These are phyloP conservation scores for Zygosaccharomyces pseudorouxii DNA, from an alignment of 805 yeast genomes.

Conservation along the genomic window DNA sequence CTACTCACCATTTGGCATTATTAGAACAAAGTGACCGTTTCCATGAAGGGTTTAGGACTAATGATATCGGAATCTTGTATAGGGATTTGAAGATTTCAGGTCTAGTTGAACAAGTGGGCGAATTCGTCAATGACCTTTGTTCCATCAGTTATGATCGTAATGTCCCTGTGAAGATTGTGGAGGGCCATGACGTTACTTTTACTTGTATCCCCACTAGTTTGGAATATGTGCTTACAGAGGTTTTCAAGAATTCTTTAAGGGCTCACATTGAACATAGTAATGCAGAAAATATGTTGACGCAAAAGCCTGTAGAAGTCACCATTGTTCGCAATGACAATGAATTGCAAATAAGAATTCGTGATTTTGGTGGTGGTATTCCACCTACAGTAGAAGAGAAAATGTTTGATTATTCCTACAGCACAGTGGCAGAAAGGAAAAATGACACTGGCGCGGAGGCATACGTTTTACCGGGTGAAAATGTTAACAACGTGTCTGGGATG, in stretches of 20 bases:
- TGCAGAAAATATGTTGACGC: slow-evolving; percentile 18
- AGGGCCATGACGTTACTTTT: slow-evolving; percentile 53
- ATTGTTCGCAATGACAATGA: slow-evolving; percentile 35
- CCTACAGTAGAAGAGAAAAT: slow-evolving; percentile 60
- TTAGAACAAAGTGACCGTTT: slow-evolving; percentile 36
- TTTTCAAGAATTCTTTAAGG: slow-evolving; percentile 79
- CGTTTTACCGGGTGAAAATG: slow-evolving; percentile 67
- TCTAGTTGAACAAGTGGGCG: slow-evolving; percentile 59
- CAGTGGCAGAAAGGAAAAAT: slow-evolving; percentile 49
- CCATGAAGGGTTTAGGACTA: slow-evolving; percentile 29
- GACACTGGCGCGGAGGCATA: slow-evolving; percentile 48
- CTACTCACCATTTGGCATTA: slow-evolving; percentile 76
- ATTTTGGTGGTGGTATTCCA: slow-evolving; percentile 84
- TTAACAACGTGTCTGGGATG: slow-evolving; percentile 80
- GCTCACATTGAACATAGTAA: slow-evolving; percentile 73
- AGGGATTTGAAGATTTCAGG: slow-evolving; percentile 59
- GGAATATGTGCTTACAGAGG: slow-evolving; percentile 82
- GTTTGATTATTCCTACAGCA: slow-evolving; percentile 83
- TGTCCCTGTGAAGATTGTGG: slow-evolving; percentile 55
- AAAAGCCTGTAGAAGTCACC: slow-evolving; percentile 28
- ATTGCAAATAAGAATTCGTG: slow-evolving; percentile 75
- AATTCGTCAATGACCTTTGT: slow-evolving; percentile 78
- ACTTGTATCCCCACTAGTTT: slow-evolving; percentile 86
- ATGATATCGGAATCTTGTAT: slow-evolving; percentile 62
- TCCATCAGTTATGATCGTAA: slow-evolving; percentile 76